These are phyloP conservation scores for Aspergillus proliferans DNA, from an alignment of 2,329 filamentous ascomycete species.

Conservation along the genomic window DNA sequence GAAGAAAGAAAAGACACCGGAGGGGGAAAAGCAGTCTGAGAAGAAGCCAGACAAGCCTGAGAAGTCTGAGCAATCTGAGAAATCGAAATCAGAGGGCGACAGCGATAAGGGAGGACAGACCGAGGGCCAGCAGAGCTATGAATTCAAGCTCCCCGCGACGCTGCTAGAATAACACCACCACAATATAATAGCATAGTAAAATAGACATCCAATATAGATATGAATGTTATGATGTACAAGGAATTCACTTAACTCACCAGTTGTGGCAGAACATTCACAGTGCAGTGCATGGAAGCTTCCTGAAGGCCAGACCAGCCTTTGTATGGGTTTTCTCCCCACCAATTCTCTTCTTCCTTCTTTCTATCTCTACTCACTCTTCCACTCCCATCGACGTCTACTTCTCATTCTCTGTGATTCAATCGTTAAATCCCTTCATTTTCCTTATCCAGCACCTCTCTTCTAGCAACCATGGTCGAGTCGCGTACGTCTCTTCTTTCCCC, in stretches of 20 bases:
- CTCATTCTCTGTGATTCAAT: not conserved
- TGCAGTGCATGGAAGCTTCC: constrained; percentile 33
- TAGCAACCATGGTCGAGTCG: constrained; percentile 30
- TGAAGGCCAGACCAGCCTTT: constrained; percentile 16
- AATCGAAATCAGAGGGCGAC: constrained; percentile 1
- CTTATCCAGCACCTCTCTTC: not conserved
- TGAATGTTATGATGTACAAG: not conserved
- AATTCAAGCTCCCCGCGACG: constrained; percentile 18
- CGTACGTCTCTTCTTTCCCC: constrained; percentile 20
- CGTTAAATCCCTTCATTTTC: not conserved
- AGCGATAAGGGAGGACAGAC: constrained; percentile 3
- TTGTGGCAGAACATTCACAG: not conserved
- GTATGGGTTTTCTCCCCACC: not conserved
- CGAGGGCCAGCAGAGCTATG: constrained; percentile 3
- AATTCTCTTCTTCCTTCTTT: not conserved
- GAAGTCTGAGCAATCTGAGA: not conserved
- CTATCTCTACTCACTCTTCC: constrained; percentile 1
- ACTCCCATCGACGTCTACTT: not conserved
- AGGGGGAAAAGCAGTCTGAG: constrained; percentile 3
- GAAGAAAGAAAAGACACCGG: constrained; percentile 29
- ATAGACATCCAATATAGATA: not conserved
- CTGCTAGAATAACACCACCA: constrained; percentile 14
- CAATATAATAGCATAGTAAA: not conserved
- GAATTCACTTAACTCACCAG: not conserved
- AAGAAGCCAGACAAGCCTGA: not conserved